Evolutionary conservation across 352 stramenopile species (phyloP).

Genomic region (Ophiocytium majus): DNA sequence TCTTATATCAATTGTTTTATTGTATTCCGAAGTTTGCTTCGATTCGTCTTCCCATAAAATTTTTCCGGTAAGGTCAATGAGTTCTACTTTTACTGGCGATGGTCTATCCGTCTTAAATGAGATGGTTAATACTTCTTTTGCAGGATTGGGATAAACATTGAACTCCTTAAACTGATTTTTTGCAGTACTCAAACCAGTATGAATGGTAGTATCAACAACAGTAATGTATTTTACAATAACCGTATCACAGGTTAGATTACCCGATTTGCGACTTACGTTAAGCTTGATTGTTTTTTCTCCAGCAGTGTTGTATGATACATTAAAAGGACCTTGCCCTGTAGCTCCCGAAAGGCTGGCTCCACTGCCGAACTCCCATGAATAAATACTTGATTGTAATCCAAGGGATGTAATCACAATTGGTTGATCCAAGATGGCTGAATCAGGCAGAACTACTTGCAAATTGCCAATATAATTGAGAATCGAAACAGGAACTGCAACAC

Average conservation of each 20-base stretch:
- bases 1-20: constrained; percentile 23
- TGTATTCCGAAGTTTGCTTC: constrained; percentile 20
- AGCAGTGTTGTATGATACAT: constrained; percentile 21
- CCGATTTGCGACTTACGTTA: constrained; percentile 19
- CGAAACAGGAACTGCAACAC: constrained; percentile 19
- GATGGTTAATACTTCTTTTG: constrained; percentile 22
- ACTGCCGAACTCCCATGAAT: constrained; percentile 19
- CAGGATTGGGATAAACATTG: constrained; percentile 20
- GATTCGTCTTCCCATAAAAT: constrained; percentile 21
- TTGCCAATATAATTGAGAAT: constrained; percentile 22
- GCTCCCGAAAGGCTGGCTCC: constrained; percentile 15
- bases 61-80: constrained; percentile 20
- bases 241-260: constrained; percentile 20
- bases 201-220: constrained; percentile 21
- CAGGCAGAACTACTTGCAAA: constrained; percentile 19
- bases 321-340: constrained; percentile 19
- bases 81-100: constrained; percentile 20
- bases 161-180: constrained; percentile 22
- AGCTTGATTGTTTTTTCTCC: constrained; percentile 21
- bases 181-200: constrained; percentile 20
- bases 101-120: constrained; percentile 20
- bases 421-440: constrained; percentile 20
- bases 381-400: constrained; percentile 22
- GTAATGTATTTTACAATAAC: constrained; percentile 23
- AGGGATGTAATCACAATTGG: constrained; percentile 20